Evolutionary conservation across 495 filamentous ascomycete species (phyloP), one percentile per base, ranked within the genome.

Genomic region (Daldinia childiae): DNA sequence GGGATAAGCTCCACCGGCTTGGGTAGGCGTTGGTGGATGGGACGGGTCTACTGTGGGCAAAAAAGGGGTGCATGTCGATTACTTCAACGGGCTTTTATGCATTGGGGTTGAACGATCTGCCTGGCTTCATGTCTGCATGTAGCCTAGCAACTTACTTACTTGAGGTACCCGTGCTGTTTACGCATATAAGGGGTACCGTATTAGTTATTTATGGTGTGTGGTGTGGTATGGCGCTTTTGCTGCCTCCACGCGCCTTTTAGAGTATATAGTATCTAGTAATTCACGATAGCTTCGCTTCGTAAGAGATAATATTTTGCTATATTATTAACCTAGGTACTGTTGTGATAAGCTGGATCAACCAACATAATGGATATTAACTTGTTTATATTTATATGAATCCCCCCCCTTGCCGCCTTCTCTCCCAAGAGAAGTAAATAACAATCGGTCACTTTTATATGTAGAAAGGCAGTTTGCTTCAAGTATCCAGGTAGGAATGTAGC

Each of bases 231-330:
- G 9, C 43, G 3, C 9, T 9, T 19, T 21, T 48, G 43, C 19
- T 24, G 8, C 14, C 8, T 24, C 41, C n/a, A 48, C 6, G 6
- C 17, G 17, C 43, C 43, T 24, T 9, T 48, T 48, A 12, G 43
- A 12, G 17, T 45, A 45, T 45, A 45, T 45, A 45, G 41, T 45
- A 32, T 11, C 12, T 36, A 24, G 8, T 45, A 45, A 48, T 48
- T 48, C 19, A 48, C 43, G 43, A 48, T 48, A 48, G 19, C 43
- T 24, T 24, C 43, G 43, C 43, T 48, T 48, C 43, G 43, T 24
- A 48, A 48, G 12, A 12, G 19, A 21, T 12, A 24, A 24, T 48
- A 24, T 21, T 24, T 8, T 48, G 8, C 43, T 48, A 21, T 24
- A 21, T 21, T 24, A 24, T 48, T 9, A n/a, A n/a, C n/a, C n/a